Base-by-base conservation (phyloP, 805 yeast genomes). In the Candida xyloterini region DNA sequence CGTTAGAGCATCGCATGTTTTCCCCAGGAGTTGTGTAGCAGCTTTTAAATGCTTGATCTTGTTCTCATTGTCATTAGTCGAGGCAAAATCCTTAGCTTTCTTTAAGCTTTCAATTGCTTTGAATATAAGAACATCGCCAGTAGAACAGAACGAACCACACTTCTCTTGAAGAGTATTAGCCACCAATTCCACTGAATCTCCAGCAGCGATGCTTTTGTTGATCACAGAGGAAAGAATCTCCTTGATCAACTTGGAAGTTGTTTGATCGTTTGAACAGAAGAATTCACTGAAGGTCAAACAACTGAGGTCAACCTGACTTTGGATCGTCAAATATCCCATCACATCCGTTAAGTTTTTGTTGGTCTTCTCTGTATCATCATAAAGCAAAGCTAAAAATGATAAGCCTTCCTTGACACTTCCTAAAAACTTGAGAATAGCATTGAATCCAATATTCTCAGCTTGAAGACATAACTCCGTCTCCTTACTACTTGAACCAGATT, bases 91-190 rank as follows among this genome's bases (percentile, higher is more conserved):
- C 53, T 82, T 84, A 1, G 98, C 97, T 52, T 83, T 80, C 42
- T 91, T 84, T 53, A 93, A 70, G 59, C 84, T 89, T 60, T 93
- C 99, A 52, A 89, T 80, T 0, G 97, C 98, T 62, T 91, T 84
- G 70, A 90, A 93, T 10, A 93, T 86, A 44, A 89, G 73, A 20
- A 93, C 96, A 62, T 93, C 99, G 50, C 84, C 87, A 11, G 95
- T 79, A 0, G 97, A 87, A 56, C 98, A 93, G 63, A 89, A 93
- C 0, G 95, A 80, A 1, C 95, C 95, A 68, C 99, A 93, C 44
- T 91, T 81, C 39, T 87, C 95, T 62, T 93, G 96, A 36, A 93
- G 67, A 1, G 90, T 79, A 25, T 81, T 79, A 1, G 97, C 95
- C 36, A 91, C 86, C 42, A 83, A 71, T 57, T 91, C 98, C 31